Conservation (phyloP, 2,329 filamentous ascomycete species). For the Colletotrichum falcatum region DNA sequence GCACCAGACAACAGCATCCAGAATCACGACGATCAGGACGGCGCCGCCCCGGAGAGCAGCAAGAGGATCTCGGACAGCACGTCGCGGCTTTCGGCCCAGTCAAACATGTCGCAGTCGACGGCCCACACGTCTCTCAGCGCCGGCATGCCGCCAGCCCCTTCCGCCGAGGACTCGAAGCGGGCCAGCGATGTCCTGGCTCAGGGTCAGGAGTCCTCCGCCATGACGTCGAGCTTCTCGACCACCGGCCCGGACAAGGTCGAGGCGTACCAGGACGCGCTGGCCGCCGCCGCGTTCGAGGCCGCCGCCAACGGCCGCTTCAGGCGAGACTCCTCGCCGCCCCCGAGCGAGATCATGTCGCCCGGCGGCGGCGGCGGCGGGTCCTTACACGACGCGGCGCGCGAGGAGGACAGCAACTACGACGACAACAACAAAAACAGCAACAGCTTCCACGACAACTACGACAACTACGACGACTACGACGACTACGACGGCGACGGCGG, state of each 20-base stretch:
- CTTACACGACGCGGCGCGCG: constrained; percentile 41
- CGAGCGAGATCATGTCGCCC: constrained; percentile 45
- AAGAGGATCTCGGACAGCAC: constrained; percentile 62
- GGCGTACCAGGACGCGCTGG: constrained; percentile 86
- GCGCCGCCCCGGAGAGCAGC: constrained; percentile 44
- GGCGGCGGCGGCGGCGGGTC: constrained; percentile 42
- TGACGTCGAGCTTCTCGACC: constrained; percentile 34
- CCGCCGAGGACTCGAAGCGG: constrained; percentile 30
- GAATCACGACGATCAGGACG: constrained; percentile 45
- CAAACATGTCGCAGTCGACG: constrained; percentile 61
- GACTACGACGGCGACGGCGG: constrained; percentile 57
- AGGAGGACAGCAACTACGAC: constrained; percentile 32
- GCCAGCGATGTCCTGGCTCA: constrained; percentile 30
- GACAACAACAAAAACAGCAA: constrained; percentile 42
- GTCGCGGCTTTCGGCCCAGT: constrained; percentile 58
- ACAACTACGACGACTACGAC: constrained; percentile 57
- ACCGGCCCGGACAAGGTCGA: constrained; percentile 55
- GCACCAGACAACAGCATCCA: constrained; percentile 51
- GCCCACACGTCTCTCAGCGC: constrained; percentile 64
- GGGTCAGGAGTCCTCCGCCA: constrained; percentile 41
- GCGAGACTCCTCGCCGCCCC: constrained; percentile 64
- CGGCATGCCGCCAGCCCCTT: constrained; percentile 24
- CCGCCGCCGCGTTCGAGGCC: constrained; percentile 82
- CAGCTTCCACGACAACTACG: constrained; percentile 42
- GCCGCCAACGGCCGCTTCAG: constrained; percentile 81